phyloP scores from a whole-genome alignment of 352 stramenopile genomes.

The Globisporangium perplexum region DNA sequence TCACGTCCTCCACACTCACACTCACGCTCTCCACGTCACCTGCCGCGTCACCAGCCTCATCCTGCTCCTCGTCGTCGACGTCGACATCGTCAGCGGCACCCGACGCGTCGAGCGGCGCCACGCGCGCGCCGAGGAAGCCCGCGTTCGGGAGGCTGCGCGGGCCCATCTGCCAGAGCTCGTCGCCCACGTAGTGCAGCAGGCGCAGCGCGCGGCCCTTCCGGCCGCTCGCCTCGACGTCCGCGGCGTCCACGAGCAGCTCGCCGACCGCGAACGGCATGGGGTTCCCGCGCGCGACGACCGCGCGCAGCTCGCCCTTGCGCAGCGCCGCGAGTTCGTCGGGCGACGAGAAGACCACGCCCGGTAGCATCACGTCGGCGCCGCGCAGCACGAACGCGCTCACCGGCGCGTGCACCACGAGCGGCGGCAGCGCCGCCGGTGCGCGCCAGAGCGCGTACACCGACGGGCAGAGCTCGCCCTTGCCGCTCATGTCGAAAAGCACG shows the following conservation, averaged over 20 bases:
- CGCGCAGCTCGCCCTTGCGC: conserved; percentile 57
- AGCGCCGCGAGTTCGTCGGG: conserved; percentile 45
- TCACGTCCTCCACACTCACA: conserved; percentile 17
- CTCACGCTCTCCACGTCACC: conserved; percentile 2
- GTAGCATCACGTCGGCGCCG: conserved; percentile 81
- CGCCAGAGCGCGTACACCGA: conserved; percentile 70
- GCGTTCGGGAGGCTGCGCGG: conserved; percentile 61
- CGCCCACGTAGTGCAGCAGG: conserved; percentile 62
- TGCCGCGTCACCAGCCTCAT: conserved; percentile 6
- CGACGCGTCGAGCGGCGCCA: conserved; percentile 20
- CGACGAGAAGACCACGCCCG: conserved; percentile 63
- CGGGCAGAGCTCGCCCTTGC: conserved; percentile 47
- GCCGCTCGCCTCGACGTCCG: conserved; percentile 40
- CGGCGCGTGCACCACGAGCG: conserved; percentile 61
- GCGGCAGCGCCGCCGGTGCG: conserved; percentile 36
- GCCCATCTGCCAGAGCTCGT: conserved; percentile 74
- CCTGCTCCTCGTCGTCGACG: conserved; percentile 1
- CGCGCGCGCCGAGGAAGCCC: conserved; percentile 41
- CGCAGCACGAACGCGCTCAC: conserved; percentile 80
- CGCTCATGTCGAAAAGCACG: conserved; percentile 64
- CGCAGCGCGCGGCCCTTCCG: conserved; percentile 69
- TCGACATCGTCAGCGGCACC: conserved; percentile 11
- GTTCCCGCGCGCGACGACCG: conserved; percentile 71
- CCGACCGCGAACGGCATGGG: conserved; percentile 71
- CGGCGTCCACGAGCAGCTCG: conserved; percentile 64